Conservation (phyloP, 441 rosid species). For the Rhodomyrtus psidioides region DNA sequence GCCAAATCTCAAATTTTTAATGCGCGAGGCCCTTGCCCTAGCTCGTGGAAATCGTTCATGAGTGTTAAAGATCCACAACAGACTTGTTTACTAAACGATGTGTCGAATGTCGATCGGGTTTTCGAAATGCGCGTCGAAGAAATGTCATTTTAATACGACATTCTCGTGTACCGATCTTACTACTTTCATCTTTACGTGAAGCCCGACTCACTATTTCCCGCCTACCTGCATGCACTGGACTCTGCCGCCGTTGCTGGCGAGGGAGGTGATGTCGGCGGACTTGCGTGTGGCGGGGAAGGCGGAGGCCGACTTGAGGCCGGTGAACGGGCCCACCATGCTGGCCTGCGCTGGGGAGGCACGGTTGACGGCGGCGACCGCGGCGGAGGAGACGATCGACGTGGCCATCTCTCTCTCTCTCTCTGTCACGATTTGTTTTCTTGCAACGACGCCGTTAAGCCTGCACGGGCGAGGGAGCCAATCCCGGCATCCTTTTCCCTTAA, state of each 20-base stretch:
- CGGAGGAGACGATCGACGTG: slow-evolving; percentile 43
- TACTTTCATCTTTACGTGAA: neutral
- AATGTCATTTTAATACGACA: neutral
- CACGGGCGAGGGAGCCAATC: neutral
- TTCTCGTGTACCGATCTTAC: neutral
- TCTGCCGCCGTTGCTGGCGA: slow-evolving; percentile 54
- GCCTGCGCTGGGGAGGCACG: slow-evolving; percentile 40
- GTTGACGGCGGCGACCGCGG: slow-evolving; percentile 28
- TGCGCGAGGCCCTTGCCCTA: neutral
- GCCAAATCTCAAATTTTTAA: neutral
- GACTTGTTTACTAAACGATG: neutral
- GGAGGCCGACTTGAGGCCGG: slow-evolving; percentile 47
- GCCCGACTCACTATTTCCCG: neutral
- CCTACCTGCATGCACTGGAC: slow-evolving; percentile 63
- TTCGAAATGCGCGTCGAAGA: neutral
- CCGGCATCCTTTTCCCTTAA: neutral
- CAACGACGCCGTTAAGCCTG: neutral
- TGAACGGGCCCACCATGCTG: slow-evolving; percentile 59
- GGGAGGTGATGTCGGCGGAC: slow-evolving; percentile 47
- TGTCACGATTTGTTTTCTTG: neutral
- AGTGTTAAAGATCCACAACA: neutral
- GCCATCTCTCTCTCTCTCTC: slow-evolving; percentile 27
- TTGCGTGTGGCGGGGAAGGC: slow-evolving; percentile 44
- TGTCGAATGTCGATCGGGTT: neutral
- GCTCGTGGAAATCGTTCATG: neutral